Evolutionary conservation across 1,139 yeast genomes (phyloP), one percentile per base, ranked within the genome.

Genomic region (Zygosaccharomyces sapae): DNA sequence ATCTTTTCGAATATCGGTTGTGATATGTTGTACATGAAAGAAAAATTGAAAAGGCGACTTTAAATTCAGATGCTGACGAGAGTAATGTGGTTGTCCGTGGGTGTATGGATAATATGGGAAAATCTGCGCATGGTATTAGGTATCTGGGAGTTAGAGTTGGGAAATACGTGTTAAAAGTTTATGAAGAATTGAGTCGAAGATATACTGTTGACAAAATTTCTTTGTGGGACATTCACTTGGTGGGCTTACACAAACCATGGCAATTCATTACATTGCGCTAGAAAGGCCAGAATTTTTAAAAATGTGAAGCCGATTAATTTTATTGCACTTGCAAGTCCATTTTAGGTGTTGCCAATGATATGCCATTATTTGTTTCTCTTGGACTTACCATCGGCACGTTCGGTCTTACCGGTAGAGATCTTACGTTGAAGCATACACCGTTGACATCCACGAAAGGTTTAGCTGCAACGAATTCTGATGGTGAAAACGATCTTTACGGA

Each of bases 221-320:
- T 0, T 81, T 57, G 68, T 81, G 22, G 86, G 83, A 0, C 87
- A 81, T 62, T 81, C 86, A 0, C 62, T 81, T 30, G 87, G 87
- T 38, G 86, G 87, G 0, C 71, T 80, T 37, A 80, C 80, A 1
- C 86, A 81, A 59, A 74, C 83, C 0, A 80, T 79, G 70, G 80
- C 85, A 2, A 69, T 81, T 27, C 81, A 80, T 3, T 77, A 80
- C 54, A 68, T 76, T 16, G 64, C 70, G 3, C 66, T 70, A 42
- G 73, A 74, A 51, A 70, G 74, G 52, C 82, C 86, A 0, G 74
- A 78, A 70, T 72, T 81, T 80, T 81, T 56, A 65, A 70, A 29
- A 58, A 61, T 9, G 71, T 79, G 3, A 66, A 68, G 43, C 86
- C 86, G 1, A 63, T 77, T 1, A 79, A 80, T 57, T 80, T 81